Base-by-base conservation (phyloP, 2,329 filamentous ascomycete genomes). In the Diaporthe citriasiana region DNA sequence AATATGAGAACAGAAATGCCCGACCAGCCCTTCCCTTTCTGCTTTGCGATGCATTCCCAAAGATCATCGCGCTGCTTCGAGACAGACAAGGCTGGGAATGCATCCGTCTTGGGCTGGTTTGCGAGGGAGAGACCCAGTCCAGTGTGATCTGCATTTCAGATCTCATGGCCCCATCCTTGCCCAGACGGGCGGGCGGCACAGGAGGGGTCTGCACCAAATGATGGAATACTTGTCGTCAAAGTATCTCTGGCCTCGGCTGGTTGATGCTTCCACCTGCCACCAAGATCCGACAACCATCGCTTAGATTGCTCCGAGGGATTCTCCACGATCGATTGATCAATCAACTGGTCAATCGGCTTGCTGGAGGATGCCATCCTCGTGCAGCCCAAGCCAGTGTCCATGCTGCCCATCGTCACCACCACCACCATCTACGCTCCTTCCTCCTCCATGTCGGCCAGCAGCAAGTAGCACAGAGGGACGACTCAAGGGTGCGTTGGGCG, bases 71-170 rank as follows among this genome's bases (percentile, higher is more conserved):
- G 47, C 63, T 68, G 63, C 47, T 68, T 68, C 63, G 63, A 68
- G 63, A 53, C 63, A 53, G 63, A 40, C 63, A 47, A 68, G 63
- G 63, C 63, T 68, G 63, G 63, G 63, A 68, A 53, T 68, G 63
- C 45, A 50, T 68, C 63, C 47, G 63, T 68, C 47, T 40, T 53
- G 63, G 63, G 63, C 63, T 53, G 63, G 47, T 68, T 68, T 68
- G 30, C 47, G 63, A 68, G 63, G 63, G 63, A 68, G 63, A 40
- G 63, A 53, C 63, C 47, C 45, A 53, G 63, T 53, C 33, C 47
- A 53, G 63, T 68, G 63, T 68, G 63, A 68, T 68, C 63, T 68
- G 47, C 63, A 68, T 68, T 68, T 68, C 63, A 68, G 63, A 68
- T 68, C 47, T 53, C 47, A 38, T n/a, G 33, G 45, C 33, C 47